These are phyloP conservation scores for Bipolaris sorokiniana DNA, from an alignment of 2,329 filamentous ascomycete genomes.

Conservation along the genomic window DNA sequence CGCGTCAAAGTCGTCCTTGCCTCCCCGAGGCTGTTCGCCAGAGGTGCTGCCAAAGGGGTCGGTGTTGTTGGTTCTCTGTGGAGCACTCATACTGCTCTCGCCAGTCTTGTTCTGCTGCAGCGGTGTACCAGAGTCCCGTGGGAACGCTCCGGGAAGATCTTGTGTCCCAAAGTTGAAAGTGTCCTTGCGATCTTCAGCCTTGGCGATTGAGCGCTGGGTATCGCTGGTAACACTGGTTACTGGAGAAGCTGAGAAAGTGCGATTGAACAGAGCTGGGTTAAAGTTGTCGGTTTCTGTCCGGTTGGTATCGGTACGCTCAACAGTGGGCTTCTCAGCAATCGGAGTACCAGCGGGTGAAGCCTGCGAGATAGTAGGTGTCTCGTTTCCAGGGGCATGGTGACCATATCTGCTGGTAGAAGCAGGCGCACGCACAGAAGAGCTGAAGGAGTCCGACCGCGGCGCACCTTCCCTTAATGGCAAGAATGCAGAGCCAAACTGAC, in stretches of 20 bases:
- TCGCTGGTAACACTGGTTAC: constrained; percentile 51
- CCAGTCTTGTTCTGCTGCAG: constrained; percentile 58
- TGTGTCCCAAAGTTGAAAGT: constrained; percentile 48
- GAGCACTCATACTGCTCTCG: constrained; percentile 56
- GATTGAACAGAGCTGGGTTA: constrained; percentile 46
- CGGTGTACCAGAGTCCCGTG: constrained; percentile 48
- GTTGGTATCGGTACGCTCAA: constrained; percentile 45
- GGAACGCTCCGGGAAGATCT: constrained; percentile 59
- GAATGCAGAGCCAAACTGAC: constrained; percentile 78
- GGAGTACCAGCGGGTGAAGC: constrained; percentile 56
- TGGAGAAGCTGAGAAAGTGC: constrained; percentile 48
- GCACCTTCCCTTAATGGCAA: constrained; percentile 69
- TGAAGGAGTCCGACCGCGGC: constrained; percentile 68
- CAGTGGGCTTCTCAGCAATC: constrained; percentile 56
- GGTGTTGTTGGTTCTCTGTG: constrained; percentile 50
- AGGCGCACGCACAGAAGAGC: constrained; percentile 78
- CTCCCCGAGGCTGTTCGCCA: constrained; percentile 46
- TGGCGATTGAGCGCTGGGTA: constrained; percentile 42
- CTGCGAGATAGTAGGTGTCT: constrained; percentile 54
- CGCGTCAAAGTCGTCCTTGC: constrained; percentile 83
- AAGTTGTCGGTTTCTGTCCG: constrained; percentile 47
- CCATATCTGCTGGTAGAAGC: constrained; percentile 72
- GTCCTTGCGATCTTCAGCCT: constrained; percentile 49
- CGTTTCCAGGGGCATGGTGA: constrained; percentile 56
- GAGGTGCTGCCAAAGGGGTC: constrained; percentile 51